Evolutionary conservation across 2,329 filamentous ascomycete species (phyloP).

Genomic region (Teratosphaeria pseudoeucalypti): DNA sequence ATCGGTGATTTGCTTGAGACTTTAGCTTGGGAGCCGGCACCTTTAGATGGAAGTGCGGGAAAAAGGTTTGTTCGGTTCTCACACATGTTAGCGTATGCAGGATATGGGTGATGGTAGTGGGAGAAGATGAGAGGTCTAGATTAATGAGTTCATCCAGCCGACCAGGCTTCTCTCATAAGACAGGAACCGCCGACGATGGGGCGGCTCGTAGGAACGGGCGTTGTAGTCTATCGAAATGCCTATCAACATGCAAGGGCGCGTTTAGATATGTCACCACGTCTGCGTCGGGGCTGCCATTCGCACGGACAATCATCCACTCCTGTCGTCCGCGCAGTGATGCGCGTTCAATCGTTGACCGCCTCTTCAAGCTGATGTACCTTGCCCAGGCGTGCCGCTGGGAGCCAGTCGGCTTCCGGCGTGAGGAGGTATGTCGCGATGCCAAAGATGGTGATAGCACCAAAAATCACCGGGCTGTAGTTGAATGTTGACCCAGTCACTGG

Average conservation of each 20-base stretch:
- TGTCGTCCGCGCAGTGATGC: neutral
- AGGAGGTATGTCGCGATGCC: constrained; percentile 26
- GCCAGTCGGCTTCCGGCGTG: constrained; percentile 28
- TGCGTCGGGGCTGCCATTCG: neutral
- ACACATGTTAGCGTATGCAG: no score
- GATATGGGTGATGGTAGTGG: no score
- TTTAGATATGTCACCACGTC: neutral
- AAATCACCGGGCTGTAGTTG: constrained; percentile 30
- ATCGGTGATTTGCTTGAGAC: no score
- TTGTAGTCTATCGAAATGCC: neutral
- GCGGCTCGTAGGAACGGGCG: no score
- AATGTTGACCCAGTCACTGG: constrained; percentile 25
- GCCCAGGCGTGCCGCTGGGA: constrained; percentile 23
- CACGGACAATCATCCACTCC: neutral
- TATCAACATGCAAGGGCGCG: neutral
- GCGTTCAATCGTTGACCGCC: neutral
- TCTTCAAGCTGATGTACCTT: constrained; percentile 23
- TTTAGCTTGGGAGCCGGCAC: no score
- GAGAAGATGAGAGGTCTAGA: no score
- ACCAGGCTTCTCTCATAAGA: no score
- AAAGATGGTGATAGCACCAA: constrained; percentile 30
- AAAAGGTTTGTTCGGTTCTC: no score
- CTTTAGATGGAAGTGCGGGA: no score
- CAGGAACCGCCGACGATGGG: no score
- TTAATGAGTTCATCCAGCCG: no score